Percentiles rank a stretch among this genome's conserved stretches.
Conservation (phyloP, 108 stramenopile species). For the Mediolabrus comicus region DNA sequence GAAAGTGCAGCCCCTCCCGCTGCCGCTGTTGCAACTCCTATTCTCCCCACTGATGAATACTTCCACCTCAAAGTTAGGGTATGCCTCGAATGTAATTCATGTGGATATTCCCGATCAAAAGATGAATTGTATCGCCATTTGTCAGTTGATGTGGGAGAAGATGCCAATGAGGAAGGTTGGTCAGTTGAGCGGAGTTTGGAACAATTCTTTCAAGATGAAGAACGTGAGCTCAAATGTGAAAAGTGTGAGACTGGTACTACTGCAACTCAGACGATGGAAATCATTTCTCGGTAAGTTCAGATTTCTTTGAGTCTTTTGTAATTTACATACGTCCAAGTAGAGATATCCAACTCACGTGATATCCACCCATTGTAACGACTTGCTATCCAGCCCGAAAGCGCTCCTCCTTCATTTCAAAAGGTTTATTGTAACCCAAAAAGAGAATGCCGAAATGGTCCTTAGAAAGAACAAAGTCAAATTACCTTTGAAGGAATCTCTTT, state of each 20-base stretch:
- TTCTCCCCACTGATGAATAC: conserved; percentile 63
- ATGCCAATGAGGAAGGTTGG: conserved; percentile 33
- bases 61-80: conserved; percentile 72
- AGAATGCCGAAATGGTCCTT: conserved; percentile 43
- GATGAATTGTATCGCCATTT: conserved; percentile 80
- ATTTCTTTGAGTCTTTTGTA: not conserved
- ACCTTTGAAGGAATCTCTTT: conserved; percentile 35
- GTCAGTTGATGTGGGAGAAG: conserved; percentile 60
- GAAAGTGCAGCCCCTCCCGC: not conserved
- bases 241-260: conserved; percentile 63
- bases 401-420: conserved; percentile 78
- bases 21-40: not conserved
- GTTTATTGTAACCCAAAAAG: conserved; percentile 61
- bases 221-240: conserved; percentile 83
- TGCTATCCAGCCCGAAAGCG: conserved; percentile 52
- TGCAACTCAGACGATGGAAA: conserved; percentile 67
- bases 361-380: not conserved
- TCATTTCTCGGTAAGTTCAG: conserved; percentile 45
- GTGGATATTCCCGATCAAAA: conserved; percentile 69
- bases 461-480: conserved; percentile 60
- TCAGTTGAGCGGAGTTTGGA: conserved; percentile 56
- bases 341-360: not conserved
- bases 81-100: conserved; percentile 69
- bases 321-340: not conserved
- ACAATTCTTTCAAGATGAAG: conserved; percentile 73